A percentile compares a stretch with the other conserved stretches of the same genome.
These are phyloP conservation scores for Tilletia setariae DNA, from an alignment of 1,284 basidiomycete species.

Conservation along the genomic window DNA sequence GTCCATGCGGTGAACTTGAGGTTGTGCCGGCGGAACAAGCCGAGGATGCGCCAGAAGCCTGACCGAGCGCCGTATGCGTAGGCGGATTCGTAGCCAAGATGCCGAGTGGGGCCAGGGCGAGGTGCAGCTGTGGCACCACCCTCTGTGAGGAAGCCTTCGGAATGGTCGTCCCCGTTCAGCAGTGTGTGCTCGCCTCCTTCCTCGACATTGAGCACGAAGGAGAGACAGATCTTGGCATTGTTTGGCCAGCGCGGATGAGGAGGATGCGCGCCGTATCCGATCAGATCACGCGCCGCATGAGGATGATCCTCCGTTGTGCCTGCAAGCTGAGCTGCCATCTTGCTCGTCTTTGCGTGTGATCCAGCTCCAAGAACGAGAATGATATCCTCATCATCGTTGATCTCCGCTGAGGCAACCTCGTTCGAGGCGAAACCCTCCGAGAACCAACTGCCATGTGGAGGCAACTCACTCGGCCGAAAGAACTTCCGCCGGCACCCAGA, in stretches of 20 bases:
- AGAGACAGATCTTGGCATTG: slow-evolving; percentile 53
- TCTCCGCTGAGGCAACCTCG: background rate
- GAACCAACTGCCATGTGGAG: too few species aligned
- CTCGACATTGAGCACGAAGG: slow-evolving; percentile 56
- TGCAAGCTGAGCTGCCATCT: too few species aligned
- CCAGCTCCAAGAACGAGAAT: background rate
- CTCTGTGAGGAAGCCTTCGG: slow-evolving; percentile 52
- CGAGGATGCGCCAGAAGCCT: slow-evolving; percentile 55
- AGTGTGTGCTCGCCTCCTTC: slow-evolving; percentile 55
- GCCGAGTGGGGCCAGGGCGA: slow-evolving; percentile 36
- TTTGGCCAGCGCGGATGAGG: slow-evolving; percentile 56
- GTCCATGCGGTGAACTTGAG: slow-evolving; percentile 53
- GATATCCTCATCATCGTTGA: too few species aligned
- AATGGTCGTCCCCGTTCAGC: slow-evolving; percentile 48
- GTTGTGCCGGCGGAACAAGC: slow-evolving; percentile 51
- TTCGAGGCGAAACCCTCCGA: background rate
- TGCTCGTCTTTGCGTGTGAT: background rate
- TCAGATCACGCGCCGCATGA: slow-evolving; percentile 40
- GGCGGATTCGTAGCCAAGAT: slow-evolving; percentile 53
- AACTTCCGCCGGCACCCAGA: too few species aligned
- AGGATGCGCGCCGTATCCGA: slow-evolving; percentile 54
- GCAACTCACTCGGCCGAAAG: too few species aligned
- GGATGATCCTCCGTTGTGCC: slow-evolving; percentile 38
- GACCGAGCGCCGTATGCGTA: slow-evolving; percentile 56
- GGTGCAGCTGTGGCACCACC: slow-evolving; percentile 41